Conservation (phyloP, 192 early-diverging fungal genomes). For the Podila minutissima region DNA sequence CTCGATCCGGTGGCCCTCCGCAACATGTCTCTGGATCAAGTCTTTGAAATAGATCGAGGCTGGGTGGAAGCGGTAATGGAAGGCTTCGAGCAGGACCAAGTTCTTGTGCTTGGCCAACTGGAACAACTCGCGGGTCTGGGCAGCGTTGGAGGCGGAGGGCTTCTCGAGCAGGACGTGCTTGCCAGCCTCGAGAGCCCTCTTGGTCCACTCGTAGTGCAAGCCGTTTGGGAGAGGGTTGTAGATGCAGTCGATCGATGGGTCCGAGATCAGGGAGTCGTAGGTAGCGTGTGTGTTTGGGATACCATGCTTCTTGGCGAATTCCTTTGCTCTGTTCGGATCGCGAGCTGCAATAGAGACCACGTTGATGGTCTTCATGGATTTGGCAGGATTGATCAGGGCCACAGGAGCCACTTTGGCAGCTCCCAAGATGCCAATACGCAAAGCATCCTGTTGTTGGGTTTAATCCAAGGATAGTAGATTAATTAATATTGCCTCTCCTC, state of each 20-base stretch:
- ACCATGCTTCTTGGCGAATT: constrained; percentile 52
- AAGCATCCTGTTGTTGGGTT: constrained; percentile 22
- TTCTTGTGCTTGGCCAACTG: constrained; percentile 43
- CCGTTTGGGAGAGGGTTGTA: constrained; percentile 67
- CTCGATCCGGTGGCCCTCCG: constrained; percentile 12
- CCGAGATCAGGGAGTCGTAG: constrained; percentile 60
- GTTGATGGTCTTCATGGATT: constrained; percentile 27
- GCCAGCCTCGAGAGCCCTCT: constrained; percentile 57
- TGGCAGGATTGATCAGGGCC: constrained; percentile 52
- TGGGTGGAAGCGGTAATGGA: constrained; percentile 54
- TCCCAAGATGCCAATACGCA: constrained; percentile 63
- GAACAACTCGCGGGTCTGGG: constrained; percentile 32
- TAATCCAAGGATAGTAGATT: too few relatives aligned
- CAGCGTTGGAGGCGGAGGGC: constrained; percentile 50
- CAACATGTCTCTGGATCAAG: constrained; percentile 16
- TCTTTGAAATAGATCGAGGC: constrained; percentile 33
- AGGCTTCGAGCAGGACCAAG: constrained; percentile 53
- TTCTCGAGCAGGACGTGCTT: constrained; percentile 69
- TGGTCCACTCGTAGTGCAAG: constrained; percentile 59
- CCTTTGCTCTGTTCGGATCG: constrained; percentile 36
- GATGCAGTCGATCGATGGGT: constrained; percentile 61
- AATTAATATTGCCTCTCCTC: background rate
- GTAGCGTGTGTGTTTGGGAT: constrained; percentile 57
- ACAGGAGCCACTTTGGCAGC: constrained; percentile 61
- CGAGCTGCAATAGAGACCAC: constrained; percentile 65